phyloP scores from a whole-genome alignment of 164 flowering plant species.

The Magnolia changhungtana region DNA sequence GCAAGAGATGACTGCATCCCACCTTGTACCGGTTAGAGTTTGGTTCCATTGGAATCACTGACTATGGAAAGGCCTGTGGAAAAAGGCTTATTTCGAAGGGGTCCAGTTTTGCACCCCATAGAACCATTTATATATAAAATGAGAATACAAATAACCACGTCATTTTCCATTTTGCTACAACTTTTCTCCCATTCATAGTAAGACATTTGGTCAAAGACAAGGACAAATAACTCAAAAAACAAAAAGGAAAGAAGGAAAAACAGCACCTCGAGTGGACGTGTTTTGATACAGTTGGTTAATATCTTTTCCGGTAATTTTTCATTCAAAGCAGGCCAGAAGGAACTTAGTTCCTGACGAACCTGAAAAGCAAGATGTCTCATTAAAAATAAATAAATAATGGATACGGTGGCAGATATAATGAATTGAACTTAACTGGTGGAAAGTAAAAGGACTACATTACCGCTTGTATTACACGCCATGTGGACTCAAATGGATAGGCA shows the following conservation, averaged over 20 bases:
- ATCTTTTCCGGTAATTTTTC: slow-evolving; percentile 53
- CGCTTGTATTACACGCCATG: slow-evolving; percentile 83
- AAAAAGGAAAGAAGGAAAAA: neutral
- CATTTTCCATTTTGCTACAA: no score
- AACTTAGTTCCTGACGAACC: slow-evolving; percentile 69
- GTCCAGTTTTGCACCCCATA: no score
- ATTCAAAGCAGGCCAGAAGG: slow-evolving; percentile 68
- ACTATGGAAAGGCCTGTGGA: no score
- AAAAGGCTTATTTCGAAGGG: no score
- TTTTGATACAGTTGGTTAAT: slow-evolving; percentile 23
- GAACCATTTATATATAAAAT: no score
- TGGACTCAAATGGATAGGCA: slow-evolving; percentile 83
- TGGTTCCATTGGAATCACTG: no score
- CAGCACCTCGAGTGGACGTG: slow-evolving; percentile 44
- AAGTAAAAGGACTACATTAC: slow-evolving; percentile 30
- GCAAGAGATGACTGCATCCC: no score
- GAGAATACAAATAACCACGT: no score
- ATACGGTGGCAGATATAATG: neutral
- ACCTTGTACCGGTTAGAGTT: no score
- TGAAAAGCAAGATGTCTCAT: slow-evolving; percentile 21
- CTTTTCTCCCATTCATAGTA: no score
- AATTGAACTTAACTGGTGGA: neutral
- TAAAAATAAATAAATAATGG: neutral
- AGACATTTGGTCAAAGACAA: no score
- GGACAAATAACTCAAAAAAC: neutral